Evolutionary conservation across 2,329 filamentous ascomycete genomes (phyloP).

Genomic region (Aspergillus fumigatiaffinis): DNA sequence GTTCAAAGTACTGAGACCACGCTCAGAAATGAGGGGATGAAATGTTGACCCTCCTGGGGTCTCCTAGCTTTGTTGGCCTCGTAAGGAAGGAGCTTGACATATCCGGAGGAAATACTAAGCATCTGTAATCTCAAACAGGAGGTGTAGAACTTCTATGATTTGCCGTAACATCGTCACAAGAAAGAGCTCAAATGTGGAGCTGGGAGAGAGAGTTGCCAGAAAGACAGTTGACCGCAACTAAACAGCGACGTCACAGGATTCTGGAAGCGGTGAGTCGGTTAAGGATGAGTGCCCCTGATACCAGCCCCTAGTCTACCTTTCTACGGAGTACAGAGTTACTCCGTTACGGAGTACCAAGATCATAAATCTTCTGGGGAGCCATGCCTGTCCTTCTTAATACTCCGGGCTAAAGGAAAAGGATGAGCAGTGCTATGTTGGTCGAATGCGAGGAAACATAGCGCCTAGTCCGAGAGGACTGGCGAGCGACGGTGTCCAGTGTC

Average conservation of each 20-base stretch:
- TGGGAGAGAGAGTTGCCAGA: not conserved
- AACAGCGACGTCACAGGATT: not conserved
- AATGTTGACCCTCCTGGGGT: constrained; percentile 25
- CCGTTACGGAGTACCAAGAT: too few relatives aligned
- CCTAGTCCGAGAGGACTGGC: too few relatives aligned
- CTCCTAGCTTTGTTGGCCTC: constrained; percentile 20
- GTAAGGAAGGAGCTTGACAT: constrained; percentile 23
- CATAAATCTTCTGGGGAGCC: too few relatives aligned
- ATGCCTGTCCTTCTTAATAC: not conserved
- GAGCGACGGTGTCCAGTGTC: too few relatives aligned
- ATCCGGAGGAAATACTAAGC: constrained; percentile 18
- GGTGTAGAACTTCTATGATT: constrained; percentile 1
- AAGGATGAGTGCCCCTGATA: not conserved
- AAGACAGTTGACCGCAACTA: not conserved
- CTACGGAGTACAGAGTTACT: too few relatives aligned
- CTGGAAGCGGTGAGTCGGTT: not conserved
- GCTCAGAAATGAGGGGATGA: constrained; percentile 18
- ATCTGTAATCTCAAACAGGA: not conserved
- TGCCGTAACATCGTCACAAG: constrained; percentile 1
- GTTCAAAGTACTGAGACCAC: constrained; percentile 10
- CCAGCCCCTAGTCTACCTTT: too few relatives aligned
- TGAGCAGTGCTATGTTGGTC: not conserved
- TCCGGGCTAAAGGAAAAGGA: not conserved
- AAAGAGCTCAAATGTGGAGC: not conserved
- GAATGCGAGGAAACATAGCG: not conserved